Conservation (phyloP, 108 stramenopile species). For the Nitzschia palea region DNA sequence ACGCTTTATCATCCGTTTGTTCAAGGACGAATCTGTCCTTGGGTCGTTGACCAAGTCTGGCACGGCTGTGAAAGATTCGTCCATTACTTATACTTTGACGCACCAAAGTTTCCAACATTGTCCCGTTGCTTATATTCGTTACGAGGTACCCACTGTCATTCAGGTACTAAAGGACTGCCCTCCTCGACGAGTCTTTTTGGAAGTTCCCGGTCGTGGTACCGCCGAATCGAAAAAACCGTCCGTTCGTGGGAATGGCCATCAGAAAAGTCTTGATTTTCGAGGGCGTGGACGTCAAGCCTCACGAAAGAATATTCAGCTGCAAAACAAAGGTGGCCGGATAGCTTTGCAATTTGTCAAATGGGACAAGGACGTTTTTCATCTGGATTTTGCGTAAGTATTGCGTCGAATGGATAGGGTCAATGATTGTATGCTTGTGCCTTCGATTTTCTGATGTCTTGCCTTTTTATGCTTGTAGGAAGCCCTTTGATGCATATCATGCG, state of each 20-base stretch:
- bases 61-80: neutral
- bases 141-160: slow-evolving; percentile 13
- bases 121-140: slow-evolving; percentile 11
- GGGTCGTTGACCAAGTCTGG: neutral
- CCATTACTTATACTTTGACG: neutral
- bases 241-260: neutral
- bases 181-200: slow-evolving; percentile 3
- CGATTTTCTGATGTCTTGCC: no score
- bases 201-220: neutral
- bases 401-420: no score
- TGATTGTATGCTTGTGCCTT: neutral
- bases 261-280: slow-evolving; percentile 15
- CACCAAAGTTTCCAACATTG: neutral
- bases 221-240: slow-evolving; percentile 16
- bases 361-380: slow-evolving; percentile 30
- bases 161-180: slow-evolving; percentile 12
- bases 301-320: slow-evolving; percentile 44
- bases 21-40: slow-evolving; percentile 1
- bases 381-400: slow-evolving; percentile 34
- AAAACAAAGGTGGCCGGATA: slow-evolving; percentile 13
- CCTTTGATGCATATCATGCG: slow-evolving; percentile 38
- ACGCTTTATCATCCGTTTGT: neutral
- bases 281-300: slow-evolving; percentile 43
- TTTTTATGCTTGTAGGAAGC: neutral
- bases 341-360: slow-evolving; percentile 47